Conservation (phyloP, 148 eudicot genomes). For the Euryodendron excelsum region DNA sequence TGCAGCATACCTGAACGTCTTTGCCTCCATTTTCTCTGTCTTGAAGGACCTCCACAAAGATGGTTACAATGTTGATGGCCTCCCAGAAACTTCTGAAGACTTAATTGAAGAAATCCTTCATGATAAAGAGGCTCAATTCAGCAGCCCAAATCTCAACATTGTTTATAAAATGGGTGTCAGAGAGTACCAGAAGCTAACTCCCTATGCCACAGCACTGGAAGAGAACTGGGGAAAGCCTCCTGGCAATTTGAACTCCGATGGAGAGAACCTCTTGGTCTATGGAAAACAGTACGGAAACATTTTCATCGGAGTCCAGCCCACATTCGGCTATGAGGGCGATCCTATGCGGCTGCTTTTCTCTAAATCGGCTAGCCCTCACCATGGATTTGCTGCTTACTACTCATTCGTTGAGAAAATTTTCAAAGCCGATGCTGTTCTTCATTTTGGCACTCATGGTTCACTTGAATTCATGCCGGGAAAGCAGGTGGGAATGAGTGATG, state of each 20-base stretch:
- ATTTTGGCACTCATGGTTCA: constrained; percentile 95
- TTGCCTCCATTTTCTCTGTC: constrained; percentile 86
- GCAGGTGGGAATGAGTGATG: constrained; percentile 99
- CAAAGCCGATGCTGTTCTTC: constrained; percentile 94
- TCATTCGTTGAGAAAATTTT: constrained; percentile 90
- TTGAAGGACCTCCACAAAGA: constrained; percentile 74
- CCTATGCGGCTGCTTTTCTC: constrained; percentile 98
- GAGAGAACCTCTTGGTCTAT: constrained; percentile 89
- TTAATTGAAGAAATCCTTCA: constrained; percentile 88
- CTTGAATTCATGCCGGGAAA: constrained; percentile 99
- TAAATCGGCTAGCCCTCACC: constrained; percentile 99
- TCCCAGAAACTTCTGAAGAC: constrained; percentile 83
- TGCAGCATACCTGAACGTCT: constrained; percentile 97
- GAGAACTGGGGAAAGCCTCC: constrained; percentile 99
- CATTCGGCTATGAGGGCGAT: constrained; percentile 97
- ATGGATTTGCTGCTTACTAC: constrained; percentile 96
- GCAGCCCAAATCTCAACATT: constrained; percentile 89
- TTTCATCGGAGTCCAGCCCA: constrained; percentile 95
- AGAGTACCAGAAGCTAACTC: constrained; percentile 83
- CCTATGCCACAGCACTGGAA: constrained; percentile 74
- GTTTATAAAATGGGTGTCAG: constrained; percentile 90
- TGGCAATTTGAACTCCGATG: constrained; percentile 94
- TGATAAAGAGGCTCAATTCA: constrained; percentile 97
- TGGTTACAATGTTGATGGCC: constrained; percentile 82
- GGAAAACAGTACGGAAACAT: constrained; percentile 92